phyloP scores from a whole-genome alignment of 805 yeast genomes.

The Starmera pachycereana region DNA sequence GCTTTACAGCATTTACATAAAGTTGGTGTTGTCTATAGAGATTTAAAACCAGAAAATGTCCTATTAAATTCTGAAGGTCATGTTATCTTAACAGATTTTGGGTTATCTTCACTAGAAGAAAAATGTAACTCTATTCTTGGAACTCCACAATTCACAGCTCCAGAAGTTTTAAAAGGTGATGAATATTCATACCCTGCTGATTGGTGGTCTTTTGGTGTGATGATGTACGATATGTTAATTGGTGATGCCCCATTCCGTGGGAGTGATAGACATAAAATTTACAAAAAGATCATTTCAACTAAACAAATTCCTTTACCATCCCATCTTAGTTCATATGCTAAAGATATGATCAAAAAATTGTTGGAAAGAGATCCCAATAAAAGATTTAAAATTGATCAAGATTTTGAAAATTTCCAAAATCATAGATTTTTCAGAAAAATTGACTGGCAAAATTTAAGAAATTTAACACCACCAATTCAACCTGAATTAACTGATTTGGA shows the following conservation, averaged over 20 bases:
- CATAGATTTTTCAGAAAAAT: conserved; percentile 72
- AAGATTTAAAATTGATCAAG: conserved; percentile 49
- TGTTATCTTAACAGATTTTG: conserved; percentile 77
- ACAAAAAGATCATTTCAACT: conserved; percentile 44
- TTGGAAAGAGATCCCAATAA: conserved; percentile 60
- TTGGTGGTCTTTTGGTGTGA: conserved; percentile 89
- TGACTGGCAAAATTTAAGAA: conserved; percentile 48
- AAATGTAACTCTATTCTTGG: conserved; percentile 30
- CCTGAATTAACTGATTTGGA: conserved; percentile 70
- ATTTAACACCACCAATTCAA: conserved; percentile 56
- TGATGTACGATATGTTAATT: conserved; percentile 64
- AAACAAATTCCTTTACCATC: conserved; percentile 55
- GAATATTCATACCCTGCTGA: conserved; percentile 73
- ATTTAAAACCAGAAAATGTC: conserved; percentile 85
- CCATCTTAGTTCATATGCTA: conserved; percentile 65
- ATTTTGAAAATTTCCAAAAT: conserved; percentile 30
- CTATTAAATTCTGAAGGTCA: conserved; percentile 70
- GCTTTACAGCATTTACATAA: conserved; percentile 70
- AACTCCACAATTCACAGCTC: conserved; percentile 54
- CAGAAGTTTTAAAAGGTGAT: conserved; percentile 76
- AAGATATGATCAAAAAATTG: conserved; percentile 55
- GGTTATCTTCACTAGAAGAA: conserved; percentile 40
- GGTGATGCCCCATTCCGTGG: conserved; percentile 86
- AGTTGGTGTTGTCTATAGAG: conserved; percentile 79
- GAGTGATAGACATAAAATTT: conserved; percentile 52